Evolutionary conservation across 2,329 filamentous ascomycete genomes (phyloP), one percentile per base, ranked within the genome.

Genomic region (Chrysoporthe cubensis): DNA sequence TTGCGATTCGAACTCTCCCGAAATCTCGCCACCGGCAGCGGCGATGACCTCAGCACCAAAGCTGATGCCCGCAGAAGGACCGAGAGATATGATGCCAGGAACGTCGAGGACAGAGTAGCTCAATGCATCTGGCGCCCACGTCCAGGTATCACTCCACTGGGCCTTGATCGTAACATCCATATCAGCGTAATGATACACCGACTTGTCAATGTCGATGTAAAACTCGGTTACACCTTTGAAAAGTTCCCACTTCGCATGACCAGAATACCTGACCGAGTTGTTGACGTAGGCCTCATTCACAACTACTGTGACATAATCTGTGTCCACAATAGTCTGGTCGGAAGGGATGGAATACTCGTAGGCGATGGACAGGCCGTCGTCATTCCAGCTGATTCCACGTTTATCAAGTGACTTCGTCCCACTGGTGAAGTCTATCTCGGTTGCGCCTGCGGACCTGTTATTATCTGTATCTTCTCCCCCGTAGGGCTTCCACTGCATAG

Each of bases 241-340:
- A 58, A 73, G 44, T 52, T 69, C 66, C 70, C 71, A 73, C 50
- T 72, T 70, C 3, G 72, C 64, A 50, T 70, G 70, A 48, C 72
- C 72, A 57, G 71, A 71, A 54, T 73, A 73, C 37, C 68, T 70
- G 46, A 73, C 69, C 62, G 70, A 68, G 65, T 72, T 71, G 60
- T 65, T 63, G 50, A 73, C 61, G 16, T 69, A 59, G 70, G 70
- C 70, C 59, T 71, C 67, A 70, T 73, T 70, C 63, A 72, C 69
- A n/a, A 71, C 65, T 40, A 73, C 58, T 43, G 69, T 70, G 37
- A 72, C 54, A 66, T 71, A 71, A 34, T 66, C 57, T 18, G 67
- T 69, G 62, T 71, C 69, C 34, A 73, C 62, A 32, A 71, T 67
- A 4, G 71, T 72, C 59, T 65, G 65, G 14, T 65, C 68, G 8